Percentiles rank a stretch among this genome's conserved stretches.
Conservation (phyloP, 208 protist species). For the Phytomonas sp. region DNA sequence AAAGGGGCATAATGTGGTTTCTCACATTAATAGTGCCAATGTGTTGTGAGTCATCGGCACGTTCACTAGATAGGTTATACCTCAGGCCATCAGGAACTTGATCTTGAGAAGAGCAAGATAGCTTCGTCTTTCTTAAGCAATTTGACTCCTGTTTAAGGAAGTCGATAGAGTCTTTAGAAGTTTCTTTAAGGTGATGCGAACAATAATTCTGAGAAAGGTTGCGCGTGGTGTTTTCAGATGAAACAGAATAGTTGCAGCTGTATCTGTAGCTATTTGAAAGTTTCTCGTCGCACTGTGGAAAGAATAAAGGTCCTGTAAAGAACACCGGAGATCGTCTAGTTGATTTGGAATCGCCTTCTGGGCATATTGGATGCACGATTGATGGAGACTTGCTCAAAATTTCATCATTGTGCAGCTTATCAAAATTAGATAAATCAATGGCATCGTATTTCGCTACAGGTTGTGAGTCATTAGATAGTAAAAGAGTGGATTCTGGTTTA, state of each 20-base stretch:
- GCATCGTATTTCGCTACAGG: not conserved
- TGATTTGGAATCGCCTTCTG: not conserved
- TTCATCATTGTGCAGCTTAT: not conserved
- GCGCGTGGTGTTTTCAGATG: not conserved
- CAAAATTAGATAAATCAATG: not conserved
- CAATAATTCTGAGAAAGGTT: not conserved
- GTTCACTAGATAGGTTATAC: not conserved
- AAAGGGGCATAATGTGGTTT: not conserved
- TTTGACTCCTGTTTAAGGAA: not conserved
- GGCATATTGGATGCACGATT: not conserved
- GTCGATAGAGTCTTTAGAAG: not conserved
- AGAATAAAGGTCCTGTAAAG: not conserved
- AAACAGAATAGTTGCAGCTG: not conserved
- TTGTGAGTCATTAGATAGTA: not conserved
- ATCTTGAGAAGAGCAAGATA: not conserved
- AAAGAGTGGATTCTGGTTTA: not conserved
- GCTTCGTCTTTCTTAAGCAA: not conserved
- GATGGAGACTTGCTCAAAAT: not conserved
- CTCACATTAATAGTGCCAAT: not conserved
- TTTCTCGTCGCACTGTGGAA: not conserved
- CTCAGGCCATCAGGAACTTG: not conserved
- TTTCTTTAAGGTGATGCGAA: not conserved
- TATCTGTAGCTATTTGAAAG: not conserved
- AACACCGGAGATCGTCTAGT: not conserved
- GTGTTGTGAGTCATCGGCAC: not conserved